A percentile compares a stretch with the other conserved stretches of the same genome.
Evolutionary conservation across 257 asterid species (phyloP).

Genomic region (Nicotiana benthamiana): DNA sequence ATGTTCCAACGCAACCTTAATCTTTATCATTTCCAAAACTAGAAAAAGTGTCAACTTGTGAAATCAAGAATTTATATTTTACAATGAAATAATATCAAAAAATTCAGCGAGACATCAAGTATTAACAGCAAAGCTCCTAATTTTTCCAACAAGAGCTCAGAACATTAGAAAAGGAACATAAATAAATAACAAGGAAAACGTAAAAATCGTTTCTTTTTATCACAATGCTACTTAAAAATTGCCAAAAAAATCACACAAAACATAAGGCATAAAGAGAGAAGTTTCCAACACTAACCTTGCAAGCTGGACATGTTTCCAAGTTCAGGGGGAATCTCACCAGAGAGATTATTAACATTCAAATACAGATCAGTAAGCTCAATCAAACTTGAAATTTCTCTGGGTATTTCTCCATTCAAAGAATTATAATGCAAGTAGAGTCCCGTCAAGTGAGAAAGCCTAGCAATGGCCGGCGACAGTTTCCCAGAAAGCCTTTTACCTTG

Average conservation of each 20-base stretch:
- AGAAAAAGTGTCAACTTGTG: not conserved
- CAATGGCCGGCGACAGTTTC: constrained; percentile 62
- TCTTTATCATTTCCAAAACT: not conserved
- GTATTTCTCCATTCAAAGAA: constrained; percentile 64
- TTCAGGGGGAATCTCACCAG: constrained; percentile 74
- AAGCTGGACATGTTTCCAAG: constrained; percentile 62
- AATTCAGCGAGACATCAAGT: not conserved
- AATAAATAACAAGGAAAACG: not conserved
- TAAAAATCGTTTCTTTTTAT: not conserved
- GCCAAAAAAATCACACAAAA: not conserved
- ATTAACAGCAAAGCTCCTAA: not conserved
- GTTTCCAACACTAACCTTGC: constrained; percentile 46
- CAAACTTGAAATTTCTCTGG: constrained; percentile 52
- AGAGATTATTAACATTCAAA: constrained; percentile 68
- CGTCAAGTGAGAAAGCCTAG: constrained; percentile 57
- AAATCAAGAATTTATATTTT: not conserved
- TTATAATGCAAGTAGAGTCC: constrained; percentile 87
- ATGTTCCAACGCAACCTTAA: no score
- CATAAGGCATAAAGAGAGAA: not conserved
- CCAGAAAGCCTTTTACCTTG: constrained; percentile 91
- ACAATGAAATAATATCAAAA: not conserved
- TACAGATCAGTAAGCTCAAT: constrained; percentile 64
- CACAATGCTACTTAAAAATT: not conserved
- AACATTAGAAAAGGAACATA: not conserved
- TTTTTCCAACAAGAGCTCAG: not conserved